Conservation (phyloP, 371 early-diverging fungal species). For the Circinella umbellata region DNA sequence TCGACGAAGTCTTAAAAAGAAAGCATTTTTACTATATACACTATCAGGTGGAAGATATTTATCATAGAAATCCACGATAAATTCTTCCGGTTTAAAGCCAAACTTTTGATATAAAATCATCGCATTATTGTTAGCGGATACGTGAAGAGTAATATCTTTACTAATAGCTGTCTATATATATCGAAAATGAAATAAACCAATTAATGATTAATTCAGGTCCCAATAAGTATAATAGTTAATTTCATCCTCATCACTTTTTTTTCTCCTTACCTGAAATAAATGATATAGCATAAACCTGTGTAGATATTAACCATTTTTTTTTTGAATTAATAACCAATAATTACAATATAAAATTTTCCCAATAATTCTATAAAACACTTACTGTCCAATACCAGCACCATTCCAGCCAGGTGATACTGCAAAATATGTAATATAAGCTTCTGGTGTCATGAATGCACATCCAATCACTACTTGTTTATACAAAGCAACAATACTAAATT, state of each 20-base stretch:
- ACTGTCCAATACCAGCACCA: conserved; percentile 82
- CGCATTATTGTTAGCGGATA: conserved; percentile 92
- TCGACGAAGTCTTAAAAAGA: conserved; percentile 82
- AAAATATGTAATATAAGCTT: conserved; percentile 91
- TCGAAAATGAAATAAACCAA: neutral
- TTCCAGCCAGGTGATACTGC: conserved; percentile 90
- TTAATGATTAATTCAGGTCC: neutral
- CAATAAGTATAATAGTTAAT: neutral
- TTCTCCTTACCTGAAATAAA: conserved; percentile 69
- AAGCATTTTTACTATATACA: conserved; percentile 84
- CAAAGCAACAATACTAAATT: conserved; percentile 85
- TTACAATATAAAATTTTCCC: too few relatives aligned
- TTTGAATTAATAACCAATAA: too few relatives aligned
- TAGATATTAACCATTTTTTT: too few relatives aligned
- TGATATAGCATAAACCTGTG: conserved; percentile 83
- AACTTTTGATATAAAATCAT: conserved; percentile 94
- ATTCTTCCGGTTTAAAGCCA: conserved; percentile 95
- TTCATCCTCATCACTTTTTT: neutral
- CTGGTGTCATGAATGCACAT: conserved; percentile 94
- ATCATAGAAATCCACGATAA: conserved; percentile 90
- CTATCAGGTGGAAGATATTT: conserved; percentile 86
- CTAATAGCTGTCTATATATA: conserved; percentile 55
- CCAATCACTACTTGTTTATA: conserved; percentile 84
- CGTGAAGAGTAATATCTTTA: conserved; percentile 92
- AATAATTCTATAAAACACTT: conserved; percentile 25